phyloP scores from a whole-genome alignment of 495 filamentous ascomycete species.

The Xylaria sp. region DNA sequence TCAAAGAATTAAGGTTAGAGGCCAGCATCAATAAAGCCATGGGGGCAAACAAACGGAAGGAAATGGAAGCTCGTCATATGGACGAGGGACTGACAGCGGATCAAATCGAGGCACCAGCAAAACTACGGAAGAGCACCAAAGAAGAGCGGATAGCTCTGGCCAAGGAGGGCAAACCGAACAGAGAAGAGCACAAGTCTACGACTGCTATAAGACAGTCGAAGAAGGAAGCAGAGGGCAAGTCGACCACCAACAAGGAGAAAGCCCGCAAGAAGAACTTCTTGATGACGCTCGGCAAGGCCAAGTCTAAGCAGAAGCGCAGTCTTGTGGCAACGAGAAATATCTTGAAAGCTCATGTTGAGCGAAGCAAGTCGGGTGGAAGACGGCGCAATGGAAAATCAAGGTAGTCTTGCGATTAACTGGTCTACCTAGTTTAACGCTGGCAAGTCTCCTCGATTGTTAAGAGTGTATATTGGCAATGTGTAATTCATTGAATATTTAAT shows the following conservation, averaged over 20 bases:
- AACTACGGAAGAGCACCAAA: slow-evolving; percentile 72
- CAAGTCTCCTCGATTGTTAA: not conserved
- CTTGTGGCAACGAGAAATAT: slow-evolving; percentile 79
- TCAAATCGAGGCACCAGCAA: slow-evolving; percentile 82
- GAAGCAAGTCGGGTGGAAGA: slow-evolving; percentile 83
- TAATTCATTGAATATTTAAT: too few species aligned
- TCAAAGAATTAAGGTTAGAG: slow-evolving; percentile 80
- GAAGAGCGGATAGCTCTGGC: slow-evolving; percentile 83
- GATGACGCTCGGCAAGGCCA: slow-evolving; percentile 96
- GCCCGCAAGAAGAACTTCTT: slow-evolving; percentile 94
- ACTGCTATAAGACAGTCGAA: slow-evolving; percentile 80
- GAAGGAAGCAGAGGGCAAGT: slow-evolving; percentile 88
- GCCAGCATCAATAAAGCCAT: slow-evolving; percentile 72
- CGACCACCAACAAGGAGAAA: slow-evolving; percentile 98
- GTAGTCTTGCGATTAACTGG: not conserved
- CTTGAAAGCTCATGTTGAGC: slow-evolving; percentile 80
- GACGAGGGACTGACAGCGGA: slow-evolving; percentile 87
- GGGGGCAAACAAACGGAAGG: slow-evolving; percentile 54
- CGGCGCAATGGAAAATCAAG: slow-evolving; percentile 65
- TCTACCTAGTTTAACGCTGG: not conserved
- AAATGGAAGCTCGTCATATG: slow-evolving; percentile 65
- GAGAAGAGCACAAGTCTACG: slow-evolving; percentile 80
- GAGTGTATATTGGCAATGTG: not conserved
- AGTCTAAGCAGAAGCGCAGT: slow-evolving; percentile 90
- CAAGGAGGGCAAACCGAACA: slow-evolving; percentile 73